Conservation (phyloP, 1,284 basidiomycete species). For the Puccinia horiana region DNA sequence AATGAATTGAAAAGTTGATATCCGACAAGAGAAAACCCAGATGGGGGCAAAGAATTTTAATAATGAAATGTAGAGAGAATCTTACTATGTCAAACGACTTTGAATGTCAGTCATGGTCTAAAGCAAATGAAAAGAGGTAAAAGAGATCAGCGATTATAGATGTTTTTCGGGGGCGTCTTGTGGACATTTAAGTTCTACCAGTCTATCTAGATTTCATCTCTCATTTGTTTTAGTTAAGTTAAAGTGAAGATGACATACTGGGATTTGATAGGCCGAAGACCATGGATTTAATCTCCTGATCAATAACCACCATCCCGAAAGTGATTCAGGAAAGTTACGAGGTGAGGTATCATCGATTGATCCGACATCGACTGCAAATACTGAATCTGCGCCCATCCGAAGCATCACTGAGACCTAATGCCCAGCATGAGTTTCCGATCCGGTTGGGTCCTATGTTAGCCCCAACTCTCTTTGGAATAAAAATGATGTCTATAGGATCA, state of each 20-base stretch:
- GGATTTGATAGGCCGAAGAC: slow-evolving; percentile 50
- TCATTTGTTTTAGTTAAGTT: neutral
- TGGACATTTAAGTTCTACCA: neutral
- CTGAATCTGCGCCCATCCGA: slow-evolving; percentile 81
- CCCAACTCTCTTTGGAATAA: neutral
- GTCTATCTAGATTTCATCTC: neutral
- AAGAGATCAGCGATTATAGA: neutral
- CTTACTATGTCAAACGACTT: slow-evolving; percentile 89
- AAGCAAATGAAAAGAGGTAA: slow-evolving; percentile 65
- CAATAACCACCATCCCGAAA: slow-evolving; percentile 96
- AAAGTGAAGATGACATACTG: slow-evolving; percentile 7
- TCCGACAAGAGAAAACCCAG: neutral
- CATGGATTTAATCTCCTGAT: slow-evolving; percentile 73
- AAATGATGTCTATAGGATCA: neutral
- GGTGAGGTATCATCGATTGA: slow-evolving; percentile 94
- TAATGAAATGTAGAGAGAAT: slow-evolving; percentile 45
- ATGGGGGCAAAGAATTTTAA: neutral
- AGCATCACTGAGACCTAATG: slow-evolving; percentile 82
- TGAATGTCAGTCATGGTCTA: slow-evolving; percentile 96
- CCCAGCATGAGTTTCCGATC: slow-evolving; percentile 45
- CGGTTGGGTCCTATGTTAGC: neutral
- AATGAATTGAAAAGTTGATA: neutral
- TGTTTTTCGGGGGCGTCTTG: neutral
- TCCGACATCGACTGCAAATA: slow-evolving; percentile 96
- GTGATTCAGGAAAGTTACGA: slow-evolving; percentile 86